Conservation (phyloP, 176 grass and related monocot genomes). For the Echinochloa phyllopogon region DNA sequence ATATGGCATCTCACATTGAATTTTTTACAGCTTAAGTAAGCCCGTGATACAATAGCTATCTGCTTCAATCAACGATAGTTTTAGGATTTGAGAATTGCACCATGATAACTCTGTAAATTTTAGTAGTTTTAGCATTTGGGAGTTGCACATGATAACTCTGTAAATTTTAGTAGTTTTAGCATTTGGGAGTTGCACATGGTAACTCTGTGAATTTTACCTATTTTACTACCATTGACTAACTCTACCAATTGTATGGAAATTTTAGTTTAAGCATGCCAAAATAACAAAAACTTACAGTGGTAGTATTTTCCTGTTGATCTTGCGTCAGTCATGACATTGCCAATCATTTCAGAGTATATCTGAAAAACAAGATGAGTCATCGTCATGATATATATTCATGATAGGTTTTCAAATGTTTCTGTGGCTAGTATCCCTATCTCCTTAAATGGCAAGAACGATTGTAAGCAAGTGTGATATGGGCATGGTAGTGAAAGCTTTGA, state of each 20-base stretch:
- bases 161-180: background rate
- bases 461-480: background rate
- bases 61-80: background rate
- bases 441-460: background rate
- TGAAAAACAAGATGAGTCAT: slow-evolving; percentile 42
- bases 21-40: background rate
- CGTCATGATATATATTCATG: slow-evolving; percentile 21
- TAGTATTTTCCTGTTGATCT: slow-evolving; percentile 99
- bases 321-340: slow-evolving; percentile 99
- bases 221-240: background rate
- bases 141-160: too few species aligned
- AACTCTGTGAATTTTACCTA: background rate
- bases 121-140: too few species aligned
- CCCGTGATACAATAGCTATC: background rate
- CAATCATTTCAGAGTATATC: slow-evolving; percentile 99
- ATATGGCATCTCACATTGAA: background rate
- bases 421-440: background rate
- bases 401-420: background rate
- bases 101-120: too few species aligned
- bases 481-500: background rate
- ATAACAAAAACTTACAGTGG: slow-evolving; percentile 79
- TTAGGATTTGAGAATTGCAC: too few species aligned
- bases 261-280: background rate
- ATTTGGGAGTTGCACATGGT: background rate
- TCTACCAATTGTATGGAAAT: background rate